Conservation (phyloP, 129 eudicot genomes). For the Ambrosia artemisiifolia region DNA sequence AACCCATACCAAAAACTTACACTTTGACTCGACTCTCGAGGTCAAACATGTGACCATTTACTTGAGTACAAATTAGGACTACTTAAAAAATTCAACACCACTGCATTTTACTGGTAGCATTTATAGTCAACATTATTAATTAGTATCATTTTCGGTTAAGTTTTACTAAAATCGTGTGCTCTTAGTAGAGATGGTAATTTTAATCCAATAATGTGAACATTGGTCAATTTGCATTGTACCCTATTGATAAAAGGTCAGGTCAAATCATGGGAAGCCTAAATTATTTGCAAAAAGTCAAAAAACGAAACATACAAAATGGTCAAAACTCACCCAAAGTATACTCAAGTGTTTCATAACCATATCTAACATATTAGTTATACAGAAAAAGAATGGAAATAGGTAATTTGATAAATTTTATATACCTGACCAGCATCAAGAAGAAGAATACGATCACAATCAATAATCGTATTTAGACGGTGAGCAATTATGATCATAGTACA, state of each 20-base stretch:
- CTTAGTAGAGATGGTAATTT: background rate
- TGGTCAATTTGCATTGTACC: background rate
- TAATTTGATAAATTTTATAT: constrained; percentile 8
- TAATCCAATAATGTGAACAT: background rate
- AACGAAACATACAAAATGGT: background rate
- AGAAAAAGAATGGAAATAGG: background rate
- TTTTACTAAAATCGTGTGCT: background rate
- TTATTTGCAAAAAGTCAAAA: background rate
- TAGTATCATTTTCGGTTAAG: background rate
- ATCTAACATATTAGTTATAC: background rate
- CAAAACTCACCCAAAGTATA: background rate
- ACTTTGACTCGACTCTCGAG: background rate
- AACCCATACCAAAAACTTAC: background rate
- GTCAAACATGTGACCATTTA: background rate
- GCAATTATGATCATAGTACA: constrained; percentile 98
- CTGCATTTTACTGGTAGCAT: background rate
- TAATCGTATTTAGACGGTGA: constrained; percentile 89
- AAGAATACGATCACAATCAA: constrained; percentile 79
- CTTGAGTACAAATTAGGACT: background rate
- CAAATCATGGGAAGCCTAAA: background rate
- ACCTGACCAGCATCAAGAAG: constrained; percentile 94
- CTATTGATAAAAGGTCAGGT: background rate
- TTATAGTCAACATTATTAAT: background rate
- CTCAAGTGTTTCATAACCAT: background rate
- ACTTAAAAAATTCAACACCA: background rate